phyloP scores from a whole-genome alignment of 2,329 filamentous ascomycete species.

The Teratosphaeria nubilosa region DNA sequence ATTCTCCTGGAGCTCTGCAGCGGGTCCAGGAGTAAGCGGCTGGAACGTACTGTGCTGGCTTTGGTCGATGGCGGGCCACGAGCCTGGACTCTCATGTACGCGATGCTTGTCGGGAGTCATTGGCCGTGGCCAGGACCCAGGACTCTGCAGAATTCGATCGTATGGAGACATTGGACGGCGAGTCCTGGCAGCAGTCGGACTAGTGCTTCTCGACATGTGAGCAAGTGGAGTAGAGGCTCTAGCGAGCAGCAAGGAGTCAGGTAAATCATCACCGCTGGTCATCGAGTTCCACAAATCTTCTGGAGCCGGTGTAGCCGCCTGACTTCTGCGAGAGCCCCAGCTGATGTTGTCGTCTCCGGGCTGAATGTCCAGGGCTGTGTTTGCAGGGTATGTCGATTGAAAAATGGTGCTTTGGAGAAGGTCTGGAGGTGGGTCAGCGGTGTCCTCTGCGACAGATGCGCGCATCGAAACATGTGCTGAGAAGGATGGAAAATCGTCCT shows the following conservation, averaged over 20 bases:
- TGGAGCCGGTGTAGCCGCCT: conserved; percentile 9
- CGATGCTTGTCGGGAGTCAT: conserved; percentile 13
- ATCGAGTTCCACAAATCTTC: conserved; percentile 25
- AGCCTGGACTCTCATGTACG: conserved; percentile 10
- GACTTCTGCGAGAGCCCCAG: conserved; percentile 24
- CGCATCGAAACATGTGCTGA: background rate
- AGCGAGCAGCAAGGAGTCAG: conserved; percentile 17
- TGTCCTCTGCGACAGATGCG: background rate
- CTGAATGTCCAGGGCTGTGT: conserved; percentile 20
- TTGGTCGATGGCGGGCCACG: conserved; percentile 17
- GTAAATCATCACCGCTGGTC: conserved; percentile 21
- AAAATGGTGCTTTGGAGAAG: background rate
- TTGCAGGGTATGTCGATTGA: background rate
- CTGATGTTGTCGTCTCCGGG: conserved; percentile 28
- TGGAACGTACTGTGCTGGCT: conserved; percentile 12
- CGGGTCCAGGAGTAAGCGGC: conserved; percentile 11
- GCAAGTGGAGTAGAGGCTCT: conserved; percentile 6
- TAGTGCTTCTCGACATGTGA: conserved; percentile 10
- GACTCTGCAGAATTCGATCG: conserved; percentile 12
- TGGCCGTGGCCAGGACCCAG: conserved; percentile 21
- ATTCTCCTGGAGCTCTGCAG: background rate
- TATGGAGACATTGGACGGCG: conserved; percentile 17
- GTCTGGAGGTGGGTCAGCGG: background rate
- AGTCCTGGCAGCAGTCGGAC: conserved; percentile 7
- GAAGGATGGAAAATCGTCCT: background rate